Conservation (phyloP, 106 monocot genomes). For the Ottelia alismoides region DNA sequence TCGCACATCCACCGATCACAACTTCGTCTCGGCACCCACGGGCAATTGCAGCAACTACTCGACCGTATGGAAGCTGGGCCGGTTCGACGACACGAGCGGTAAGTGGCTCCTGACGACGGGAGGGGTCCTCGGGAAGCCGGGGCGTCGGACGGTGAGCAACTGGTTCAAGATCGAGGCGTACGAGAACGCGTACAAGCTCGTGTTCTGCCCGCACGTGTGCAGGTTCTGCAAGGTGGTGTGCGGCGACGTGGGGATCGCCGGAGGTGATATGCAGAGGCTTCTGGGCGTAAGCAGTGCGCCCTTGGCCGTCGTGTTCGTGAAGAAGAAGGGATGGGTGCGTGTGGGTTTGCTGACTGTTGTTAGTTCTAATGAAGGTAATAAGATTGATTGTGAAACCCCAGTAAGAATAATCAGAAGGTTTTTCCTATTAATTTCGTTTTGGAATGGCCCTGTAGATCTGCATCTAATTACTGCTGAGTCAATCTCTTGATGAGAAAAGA, state of each 20-base stretch:
- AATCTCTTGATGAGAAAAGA: too few species aligned
- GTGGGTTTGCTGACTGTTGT: too few species aligned
- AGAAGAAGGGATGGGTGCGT: too few species aligned
- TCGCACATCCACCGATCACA: slow-evolving; percentile 14
- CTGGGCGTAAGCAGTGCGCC: slow-evolving; percentile 16
- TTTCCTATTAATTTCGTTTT: too few species aligned
- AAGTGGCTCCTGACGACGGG: slow-evolving; percentile 21
- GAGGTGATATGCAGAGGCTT: slow-evolving; percentile 11
- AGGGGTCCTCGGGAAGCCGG: slow-evolving; percentile 15
- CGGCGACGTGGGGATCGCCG: slow-evolving; percentile 24
- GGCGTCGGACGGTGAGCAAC: slow-evolving; percentile 20
- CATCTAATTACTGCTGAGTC: too few species aligned
- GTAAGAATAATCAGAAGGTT: too few species aligned
- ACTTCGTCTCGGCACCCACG: slow-evolving; percentile 12
- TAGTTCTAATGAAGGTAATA: too few species aligned
- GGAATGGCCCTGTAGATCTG: too few species aligned
- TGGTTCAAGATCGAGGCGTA: slow-evolving; percentile 36
- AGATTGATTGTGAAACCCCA: too few species aligned
- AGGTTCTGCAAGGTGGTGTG: slow-evolving; percentile 29
- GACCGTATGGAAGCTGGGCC: slow-evolving; percentile 24
- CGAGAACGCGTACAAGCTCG: slow-evolving; percentile 22
- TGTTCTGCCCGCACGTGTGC: slow-evolving; percentile 35
- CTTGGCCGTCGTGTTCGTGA: slow-evolving; percentile 17
- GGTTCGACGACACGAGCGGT: background rate
- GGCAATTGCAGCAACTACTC: slow-evolving; percentile 8